Evolutionary conservation across 2,329 filamentous ascomycete genomes (phyloP).

Genomic region (Cladophialophora yegresii): DNA sequence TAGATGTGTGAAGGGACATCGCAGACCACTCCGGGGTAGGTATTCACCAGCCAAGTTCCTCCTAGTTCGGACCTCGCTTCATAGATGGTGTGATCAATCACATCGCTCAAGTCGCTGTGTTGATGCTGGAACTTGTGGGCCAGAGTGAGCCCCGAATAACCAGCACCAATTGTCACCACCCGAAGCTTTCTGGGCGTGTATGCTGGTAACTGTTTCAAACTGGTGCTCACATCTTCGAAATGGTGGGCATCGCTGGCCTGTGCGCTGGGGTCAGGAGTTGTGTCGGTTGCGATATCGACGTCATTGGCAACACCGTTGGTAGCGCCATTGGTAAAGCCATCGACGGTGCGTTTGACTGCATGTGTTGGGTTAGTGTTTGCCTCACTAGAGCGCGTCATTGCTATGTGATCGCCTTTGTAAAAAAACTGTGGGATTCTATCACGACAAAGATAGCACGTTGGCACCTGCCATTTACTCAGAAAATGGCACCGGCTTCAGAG

Average conservation of each 20-base stretch:
- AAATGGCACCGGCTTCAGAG: conserved; percentile 12
- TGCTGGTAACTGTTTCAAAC: conserved; percentile 12
- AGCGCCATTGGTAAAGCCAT: conserved; percentile 17
- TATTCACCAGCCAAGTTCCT: conserved; percentile 48
- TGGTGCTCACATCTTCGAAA: conserved; percentile 17
- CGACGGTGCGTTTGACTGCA: conserved; percentile 3
- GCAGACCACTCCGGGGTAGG: conserved; percentile 52
- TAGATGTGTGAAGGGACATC: conserved; percentile 72
- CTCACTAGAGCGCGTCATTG: conserved; percentile 18
- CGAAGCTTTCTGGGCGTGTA: conserved; percentile 26
- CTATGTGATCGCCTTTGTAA: not conserved
- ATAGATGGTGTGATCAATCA: conserved; percentile 46
- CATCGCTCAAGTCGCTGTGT: conserved; percentile 39
- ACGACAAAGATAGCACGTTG: conserved; percentile 2
- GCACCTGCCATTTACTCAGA: not conserved
- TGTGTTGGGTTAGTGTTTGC: conserved; percentile 2
- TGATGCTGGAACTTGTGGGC: conserved; percentile 47
- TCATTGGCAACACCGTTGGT: conserved; percentile 16
- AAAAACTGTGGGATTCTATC: not conserved
- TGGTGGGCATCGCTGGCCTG: conserved; percentile 17
- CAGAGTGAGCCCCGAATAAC: conserved; percentile 43
- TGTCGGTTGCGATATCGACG: conserved; percentile 12
- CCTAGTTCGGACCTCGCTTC: conserved; percentile 47
- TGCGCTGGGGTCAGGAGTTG: conserved; percentile 14
- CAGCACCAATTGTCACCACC: conserved; percentile 37